A percentile compares a stretch with the other conserved stretches of the same genome.
Conservation (phyloP, 495 filamentous ascomycete genomes). For the Aspergillus avenaceus region DNA sequence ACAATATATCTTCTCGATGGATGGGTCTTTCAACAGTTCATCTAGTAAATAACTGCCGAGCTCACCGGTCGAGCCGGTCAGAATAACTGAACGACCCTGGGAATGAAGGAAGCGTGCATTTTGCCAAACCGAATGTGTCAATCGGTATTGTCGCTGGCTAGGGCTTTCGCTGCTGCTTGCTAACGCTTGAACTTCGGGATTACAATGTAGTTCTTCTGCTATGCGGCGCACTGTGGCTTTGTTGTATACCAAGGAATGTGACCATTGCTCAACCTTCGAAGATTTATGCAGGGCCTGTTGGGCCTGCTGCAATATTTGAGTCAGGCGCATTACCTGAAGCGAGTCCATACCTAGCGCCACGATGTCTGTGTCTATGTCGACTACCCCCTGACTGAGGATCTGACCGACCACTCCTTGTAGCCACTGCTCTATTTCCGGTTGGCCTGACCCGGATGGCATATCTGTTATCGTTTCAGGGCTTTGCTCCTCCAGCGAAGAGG, state of each 20-base stretch:
- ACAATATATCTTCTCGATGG: constrained; percentile 29
- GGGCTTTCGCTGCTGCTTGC: neutral
- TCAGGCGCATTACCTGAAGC: constrained; percentile 32
- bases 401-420: neutral
- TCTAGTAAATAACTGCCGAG: constrained; percentile 34
- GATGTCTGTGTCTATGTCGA: neutral
- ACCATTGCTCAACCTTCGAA: neutral
- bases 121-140: neutral
- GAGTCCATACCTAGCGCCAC: constrained; percentile 41
- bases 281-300: neutral
- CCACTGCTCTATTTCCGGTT: too few relatives aligned
- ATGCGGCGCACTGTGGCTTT: neutral
- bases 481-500: constrained; percentile 2
- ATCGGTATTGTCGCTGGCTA: neutral
- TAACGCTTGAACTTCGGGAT: neutral
- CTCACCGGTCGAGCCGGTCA: constrained; percentile 42
- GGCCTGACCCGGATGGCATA: neutral
- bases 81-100: constrained; percentile 12
- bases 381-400: neutral
- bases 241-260: neutral
- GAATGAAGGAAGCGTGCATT: too few relatives aligned
- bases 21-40: constrained; percentile 12
- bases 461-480: neutral
- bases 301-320: constrained; percentile 3
- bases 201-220: neutral